Percentiles rank a stretch among this genome's conserved stretches.
Conservation (phyloP, 2,329 filamentous ascomycete genomes). For the Apiospora arundinis region DNA sequence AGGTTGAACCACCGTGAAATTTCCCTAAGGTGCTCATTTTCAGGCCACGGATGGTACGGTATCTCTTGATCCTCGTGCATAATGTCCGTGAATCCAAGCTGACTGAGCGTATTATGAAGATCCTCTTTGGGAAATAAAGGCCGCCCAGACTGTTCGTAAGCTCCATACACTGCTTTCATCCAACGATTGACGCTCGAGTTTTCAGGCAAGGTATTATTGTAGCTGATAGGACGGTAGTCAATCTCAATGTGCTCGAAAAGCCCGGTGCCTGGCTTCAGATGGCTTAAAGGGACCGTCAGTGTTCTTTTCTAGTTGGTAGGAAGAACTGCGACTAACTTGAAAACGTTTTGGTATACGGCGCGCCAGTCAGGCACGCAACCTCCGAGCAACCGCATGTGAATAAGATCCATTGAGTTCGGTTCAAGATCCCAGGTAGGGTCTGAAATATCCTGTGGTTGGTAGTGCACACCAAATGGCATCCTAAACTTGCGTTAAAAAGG, state of each 20-base stretch:
- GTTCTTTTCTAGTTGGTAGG: conserved; percentile 1
- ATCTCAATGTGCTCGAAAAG: conserved; percentile 89
- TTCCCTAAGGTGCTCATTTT: conserved; percentile 67
- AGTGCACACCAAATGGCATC: conserved; percentile 45
- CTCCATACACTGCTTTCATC: conserved; percentile 71
- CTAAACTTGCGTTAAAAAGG: background rate
- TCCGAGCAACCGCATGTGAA: conserved; percentile 80
- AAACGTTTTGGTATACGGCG: conserved; percentile 73
- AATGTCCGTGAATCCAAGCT: conserved; percentile 81
- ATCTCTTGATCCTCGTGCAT: conserved; percentile 71
- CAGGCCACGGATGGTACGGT: conserved; percentile 77
- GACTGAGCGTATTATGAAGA: conserved; percentile 66
- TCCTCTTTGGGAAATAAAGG: conserved; percentile 65
- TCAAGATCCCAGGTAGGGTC: conserved; percentile 66
- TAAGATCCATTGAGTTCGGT: conserved; percentile 74
- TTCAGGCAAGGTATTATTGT: conserved; percentile 66
- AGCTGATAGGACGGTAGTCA: conserved; percentile 77
- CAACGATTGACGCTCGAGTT: conserved; percentile 69
- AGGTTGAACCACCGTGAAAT: conserved; percentile 86
- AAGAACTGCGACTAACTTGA: conserved; percentile 55
- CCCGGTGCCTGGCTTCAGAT: conserved; percentile 77
- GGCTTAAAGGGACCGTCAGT: conserved; percentile 53
- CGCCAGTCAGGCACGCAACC: conserved; percentile 82
- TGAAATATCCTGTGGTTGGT: conserved; percentile 79
- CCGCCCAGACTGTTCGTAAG: conserved; percentile 69